Conservation (phyloP, 2,329 filamentous ascomycete genomes). For the Sclerotinia borealis region DNA sequence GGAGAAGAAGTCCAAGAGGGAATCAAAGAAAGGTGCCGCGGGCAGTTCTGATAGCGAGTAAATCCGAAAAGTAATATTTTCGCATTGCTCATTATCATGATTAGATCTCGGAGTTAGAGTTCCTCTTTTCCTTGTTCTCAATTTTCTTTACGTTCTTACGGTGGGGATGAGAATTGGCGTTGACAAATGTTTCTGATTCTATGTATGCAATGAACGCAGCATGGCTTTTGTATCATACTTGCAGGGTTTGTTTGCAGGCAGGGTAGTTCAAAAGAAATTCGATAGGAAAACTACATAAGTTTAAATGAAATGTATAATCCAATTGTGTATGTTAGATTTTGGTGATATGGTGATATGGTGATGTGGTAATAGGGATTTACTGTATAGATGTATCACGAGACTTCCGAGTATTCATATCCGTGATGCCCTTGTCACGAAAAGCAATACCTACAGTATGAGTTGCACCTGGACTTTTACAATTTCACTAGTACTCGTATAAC, state of each 20-base stretch:
- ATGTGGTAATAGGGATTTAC: too few relatives aligned
- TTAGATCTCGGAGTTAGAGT: neutral
- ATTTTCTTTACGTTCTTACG: neutral
- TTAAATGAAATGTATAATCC: neutral
- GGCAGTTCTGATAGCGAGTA: slow-evolving; percentile 44
- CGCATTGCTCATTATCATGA: neutral
- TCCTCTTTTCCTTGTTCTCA: neutral
- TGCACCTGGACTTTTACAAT: too few relatives aligned
- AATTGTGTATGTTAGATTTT: neutral
- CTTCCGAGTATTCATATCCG: too few relatives aligned
- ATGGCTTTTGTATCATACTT: slow-evolving; percentile 10
- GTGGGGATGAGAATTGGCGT: slow-evolving; percentile 7
- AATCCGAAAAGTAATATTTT: neutral
- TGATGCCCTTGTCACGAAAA: too few relatives aligned
- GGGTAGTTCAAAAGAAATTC: slow-evolving; percentile 3
- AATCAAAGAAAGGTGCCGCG: slow-evolving; percentile 41
- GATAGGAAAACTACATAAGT: neutral
- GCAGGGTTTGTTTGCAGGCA: slow-evolving; percentile 7
- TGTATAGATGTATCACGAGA: too few relatives aligned
- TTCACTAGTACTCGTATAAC: too few relatives aligned
- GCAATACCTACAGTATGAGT: too few relatives aligned
- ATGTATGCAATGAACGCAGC: slow-evolving; percentile 3
- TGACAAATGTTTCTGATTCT: slow-evolving; percentile 2
- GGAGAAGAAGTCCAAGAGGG: slow-evolving; percentile 47
- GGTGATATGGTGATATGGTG: neutral